A percentile compares a stretch with the other conserved stretches of the same genome.
Evolutionary conservation across 306 rosid species (phyloP).

Genomic region (Abrus pulchellus): DNA sequence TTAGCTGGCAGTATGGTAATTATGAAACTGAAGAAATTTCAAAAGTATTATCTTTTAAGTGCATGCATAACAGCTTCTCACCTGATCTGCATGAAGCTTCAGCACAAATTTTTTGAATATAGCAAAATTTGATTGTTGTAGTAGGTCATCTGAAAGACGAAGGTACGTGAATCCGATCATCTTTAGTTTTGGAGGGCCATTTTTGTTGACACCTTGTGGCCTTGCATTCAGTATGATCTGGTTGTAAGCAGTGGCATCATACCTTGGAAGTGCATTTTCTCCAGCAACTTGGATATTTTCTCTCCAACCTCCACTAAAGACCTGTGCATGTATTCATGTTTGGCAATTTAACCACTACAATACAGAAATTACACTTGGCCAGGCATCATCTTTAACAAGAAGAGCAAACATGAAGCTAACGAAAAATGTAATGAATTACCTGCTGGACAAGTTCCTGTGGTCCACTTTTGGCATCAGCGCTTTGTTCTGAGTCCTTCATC

Average conservation of each 20-base stretch:
- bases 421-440: constrained; percentile 51
- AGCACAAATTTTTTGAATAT: constrained; percentile 76
- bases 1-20: constrained; percentile 38
- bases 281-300: constrained; percentile 86
- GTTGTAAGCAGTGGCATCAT: constrained; percentile 73
- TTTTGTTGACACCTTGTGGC: constrained; percentile 78
- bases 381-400: constrained; percentile 6
- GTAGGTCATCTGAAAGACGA: constrained; percentile 69
- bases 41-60: constrained; percentile 22
- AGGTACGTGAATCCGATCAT: constrained; percentile 88
- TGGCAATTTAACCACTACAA: constrained; percentile 25
- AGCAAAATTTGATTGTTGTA: constrained; percentile 60
- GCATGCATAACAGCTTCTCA: constrained; percentile 48
- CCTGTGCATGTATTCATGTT: constrained; percentile 52
- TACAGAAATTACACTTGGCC: constrained; percentile 4
- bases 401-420: not conserved
- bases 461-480: constrained; percentile 62
- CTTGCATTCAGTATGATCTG: constrained; percentile 91
- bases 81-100: constrained; percentile 96
- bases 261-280: constrained; percentile 92
- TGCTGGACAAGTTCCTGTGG: constrained; percentile 87
- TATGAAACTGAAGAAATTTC: not conserved
- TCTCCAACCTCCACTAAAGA: constrained; percentile 87
- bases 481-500: constrained; percentile 82
- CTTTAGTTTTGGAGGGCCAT: constrained; percentile 65